Percentiles rank a stretch among this genome's conserved stretches.
Evolutionary conservation across 1,284 basidiomycete genomes (phyloP).

Genomic region (Cryptococcus wingfieldii): DNA sequence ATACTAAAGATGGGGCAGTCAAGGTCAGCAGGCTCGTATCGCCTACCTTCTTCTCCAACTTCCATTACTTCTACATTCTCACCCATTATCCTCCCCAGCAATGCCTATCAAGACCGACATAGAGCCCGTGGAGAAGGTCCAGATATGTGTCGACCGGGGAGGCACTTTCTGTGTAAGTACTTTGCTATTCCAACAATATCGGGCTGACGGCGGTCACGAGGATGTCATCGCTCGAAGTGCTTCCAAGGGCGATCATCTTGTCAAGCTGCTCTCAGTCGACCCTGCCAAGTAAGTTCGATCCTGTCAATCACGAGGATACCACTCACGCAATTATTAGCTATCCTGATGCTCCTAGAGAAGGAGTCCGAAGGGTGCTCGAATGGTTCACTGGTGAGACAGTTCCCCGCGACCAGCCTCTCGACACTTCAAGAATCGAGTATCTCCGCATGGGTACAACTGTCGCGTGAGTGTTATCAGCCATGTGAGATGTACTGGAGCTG

Average conservation of each 20-base stretch:
- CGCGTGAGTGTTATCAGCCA: constrained; percentile 48
- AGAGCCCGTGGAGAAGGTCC: constrained; percentile 6
- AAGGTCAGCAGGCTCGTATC: too few relatives aligned
- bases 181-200: not conserved
- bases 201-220: not conserved
- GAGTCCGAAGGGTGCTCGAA: constrained; percentile 83
- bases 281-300: constrained; percentile 55
- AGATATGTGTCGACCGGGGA: constrained; percentile 43
- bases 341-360: constrained; percentile 75
- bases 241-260: constrained; percentile 16
- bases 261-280: constrained; percentile 76
- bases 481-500: not conserved
- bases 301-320: not conserved
- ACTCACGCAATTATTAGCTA: constrained; percentile 60
- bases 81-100: too few relatives aligned
- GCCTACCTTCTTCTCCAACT: too few relatives aligned
- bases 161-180: constrained; percentile 47
- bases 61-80: too few relatives aligned
- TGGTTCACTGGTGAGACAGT: constrained; percentile 69
- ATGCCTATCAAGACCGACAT: too few relatives aligned
- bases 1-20: too few relatives aligned
- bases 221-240: constrained; percentile 13
- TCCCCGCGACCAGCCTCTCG: constrained; percentile 52
- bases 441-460: constrained; percentile 49
- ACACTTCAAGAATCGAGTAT: constrained; percentile 26